phyloP scores from a whole-genome alignment of 345 rosid genomes.

The Turnera subulata region DNA sequence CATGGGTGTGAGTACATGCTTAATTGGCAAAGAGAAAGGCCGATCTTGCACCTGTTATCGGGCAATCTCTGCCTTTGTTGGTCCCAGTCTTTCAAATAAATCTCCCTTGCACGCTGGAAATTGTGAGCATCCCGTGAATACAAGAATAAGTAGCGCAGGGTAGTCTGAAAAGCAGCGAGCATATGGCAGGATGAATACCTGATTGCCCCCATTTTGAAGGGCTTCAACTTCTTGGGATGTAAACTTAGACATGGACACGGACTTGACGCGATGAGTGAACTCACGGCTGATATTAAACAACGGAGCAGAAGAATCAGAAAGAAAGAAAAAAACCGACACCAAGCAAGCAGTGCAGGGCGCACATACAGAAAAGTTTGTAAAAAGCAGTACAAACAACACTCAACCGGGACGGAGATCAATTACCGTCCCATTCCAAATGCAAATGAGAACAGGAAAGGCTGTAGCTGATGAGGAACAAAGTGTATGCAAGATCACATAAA shows the following conservation, averaged over 20 bases:
- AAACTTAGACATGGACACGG: slow-evolving; percentile 96
- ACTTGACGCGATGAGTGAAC: slow-evolving; percentile 96
- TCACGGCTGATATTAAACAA: slow-evolving; percentile 60
- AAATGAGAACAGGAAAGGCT: too few species aligned
- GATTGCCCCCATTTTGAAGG: slow-evolving; percentile 97
- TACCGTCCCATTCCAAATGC: too few species aligned
- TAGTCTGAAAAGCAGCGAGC: neutral
- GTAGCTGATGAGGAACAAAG: too few species aligned
- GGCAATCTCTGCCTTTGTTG: slow-evolving; percentile 81
- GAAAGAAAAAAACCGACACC: too few species aligned
- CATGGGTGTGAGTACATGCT: slow-evolving; percentile 5
- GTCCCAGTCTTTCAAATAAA: slow-evolving; percentile 83
- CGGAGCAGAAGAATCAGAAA: too few species aligned
- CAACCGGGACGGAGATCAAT: too few species aligned
- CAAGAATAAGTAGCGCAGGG: slow-evolving; percentile 13
- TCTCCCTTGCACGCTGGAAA: slow-evolving; percentile 89
- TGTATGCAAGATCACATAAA: too few species aligned
- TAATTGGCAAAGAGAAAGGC: slow-evolving; percentile 1
- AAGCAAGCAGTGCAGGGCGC: too few species aligned
- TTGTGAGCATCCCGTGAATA: slow-evolving; percentile 19
- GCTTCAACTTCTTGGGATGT: slow-evolving; percentile 93
- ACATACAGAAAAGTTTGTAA: too few species aligned
- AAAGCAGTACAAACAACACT: too few species aligned
- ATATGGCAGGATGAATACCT: slow-evolving; percentile 41
- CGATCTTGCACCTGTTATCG: slow-evolving; percentile 61